Evolutionary conservation across 1,284 basidiomycete genomes (phyloP), one percentile per base, ranked within the genome.

Genomic region (Trametes pubescens): DNA sequence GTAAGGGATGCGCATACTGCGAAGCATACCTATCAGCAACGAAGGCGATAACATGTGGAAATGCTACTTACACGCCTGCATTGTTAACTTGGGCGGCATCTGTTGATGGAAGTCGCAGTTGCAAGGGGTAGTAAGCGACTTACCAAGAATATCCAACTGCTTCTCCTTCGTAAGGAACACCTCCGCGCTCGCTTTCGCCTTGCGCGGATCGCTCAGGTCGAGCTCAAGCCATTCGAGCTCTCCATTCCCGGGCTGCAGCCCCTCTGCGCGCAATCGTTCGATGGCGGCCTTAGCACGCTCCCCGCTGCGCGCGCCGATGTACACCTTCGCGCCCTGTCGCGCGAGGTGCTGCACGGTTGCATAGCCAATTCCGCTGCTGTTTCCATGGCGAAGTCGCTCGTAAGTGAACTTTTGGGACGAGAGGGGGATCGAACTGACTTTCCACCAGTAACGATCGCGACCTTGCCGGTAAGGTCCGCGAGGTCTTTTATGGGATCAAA

Each of bases 61-160:
- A 13, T 43, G 18, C 29, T 21, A 60, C 81, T 62, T 65, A 84
- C 84, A 78, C 59, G 0, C 78, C 84, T 58, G 85, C 86, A 66
- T 87, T 86, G 66, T 86, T 82, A 22, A 87, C 84, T 58, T 26
- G 9, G 1, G 24, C 24, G 14, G 34, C 22, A 35, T 43, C 35
- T 40, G 34, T 51, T 46, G 37, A 16, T 34, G 65, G 14, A 29
- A 21, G 14, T 43, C 9, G 52, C 38, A 16, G 2, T 8, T 32
- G 10, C 21, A 26, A 49, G 32, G 29, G 22, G 24, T 34, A 21
- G 24, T 1, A 46, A 10, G 35, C 1, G 22, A 10, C 43, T 32
- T 51, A 73, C 73, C 65, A 6, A 87, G 75, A 22, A 86, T 73
- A 63, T 88, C 85, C 59, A 87, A 69, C 38, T 82, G 76, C 29